Evolutionary conservation across 2,329 filamentous ascomycete species (phyloP).

Genomic region (Peltaster fructicola): DNA sequence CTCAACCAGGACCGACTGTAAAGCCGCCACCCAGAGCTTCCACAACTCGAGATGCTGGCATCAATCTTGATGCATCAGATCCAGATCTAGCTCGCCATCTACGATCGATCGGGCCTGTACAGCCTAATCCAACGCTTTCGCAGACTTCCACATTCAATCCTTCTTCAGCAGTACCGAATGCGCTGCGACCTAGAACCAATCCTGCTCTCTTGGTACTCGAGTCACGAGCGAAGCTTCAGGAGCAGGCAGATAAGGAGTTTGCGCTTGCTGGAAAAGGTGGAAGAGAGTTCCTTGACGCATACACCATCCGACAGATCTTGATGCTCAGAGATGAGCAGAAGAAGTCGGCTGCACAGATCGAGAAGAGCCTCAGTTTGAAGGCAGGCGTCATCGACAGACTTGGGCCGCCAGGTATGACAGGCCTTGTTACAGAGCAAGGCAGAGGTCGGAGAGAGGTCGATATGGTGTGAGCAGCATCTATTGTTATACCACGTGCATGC

Average conservation of each 20-base stretch:
- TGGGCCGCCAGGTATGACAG: conserved; percentile 16
- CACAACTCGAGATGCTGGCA: conserved; percentile 25
- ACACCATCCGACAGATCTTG: conserved; percentile 21
- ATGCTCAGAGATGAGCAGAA: conserved; percentile 16
- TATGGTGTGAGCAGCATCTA: conserved; percentile 17
- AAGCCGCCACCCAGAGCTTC: conserved; percentile 23
- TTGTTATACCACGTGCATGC: too few relatives aligned
- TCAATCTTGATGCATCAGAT: conserved; percentile 43
- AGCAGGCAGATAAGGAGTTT: conserved; percentile 37
- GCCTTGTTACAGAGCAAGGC: conserved; percentile 14
- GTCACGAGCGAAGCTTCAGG: conserved; percentile 32
- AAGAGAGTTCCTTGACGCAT: conserved; percentile 28
- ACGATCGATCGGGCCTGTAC: conserved; percentile 42
- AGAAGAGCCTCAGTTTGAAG: conserved; percentile 18
- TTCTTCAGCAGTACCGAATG: conserved; percentile 10
- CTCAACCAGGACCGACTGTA: conserved; percentile 22
- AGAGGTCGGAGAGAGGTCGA: conserved; percentile 14
- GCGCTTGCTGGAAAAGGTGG: conserved; percentile 26
- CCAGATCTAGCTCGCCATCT: conserved; percentile 65
- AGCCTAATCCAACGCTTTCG: conserved; percentile 38
- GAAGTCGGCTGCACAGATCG: conserved; percentile 14
- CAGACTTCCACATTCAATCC: conserved; percentile 32
- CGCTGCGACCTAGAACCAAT: conserved; percentile 27
- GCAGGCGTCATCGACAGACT: conserved; percentile 17
- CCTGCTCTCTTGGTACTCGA: conserved; percentile 37